These are phyloP conservation scores for Dichotomocladium elegans DNA, from an alignment of 371 early-diverging fungal species.

Conservation along the genomic window DNA sequence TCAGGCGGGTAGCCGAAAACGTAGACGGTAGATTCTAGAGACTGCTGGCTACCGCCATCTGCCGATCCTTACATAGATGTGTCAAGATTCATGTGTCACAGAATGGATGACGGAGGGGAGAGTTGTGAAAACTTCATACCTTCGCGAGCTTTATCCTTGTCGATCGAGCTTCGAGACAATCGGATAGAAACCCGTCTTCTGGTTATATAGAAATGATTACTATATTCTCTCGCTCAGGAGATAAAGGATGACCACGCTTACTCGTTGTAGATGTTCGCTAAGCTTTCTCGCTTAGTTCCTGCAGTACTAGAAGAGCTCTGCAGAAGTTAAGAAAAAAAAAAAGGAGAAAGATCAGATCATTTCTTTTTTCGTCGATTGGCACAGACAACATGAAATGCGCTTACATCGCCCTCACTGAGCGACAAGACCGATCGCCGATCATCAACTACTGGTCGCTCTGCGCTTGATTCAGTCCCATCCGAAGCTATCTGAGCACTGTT, in stretches of 20 bases:
- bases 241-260: neutral
- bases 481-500: too few species aligned
- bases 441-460: too few species aligned
- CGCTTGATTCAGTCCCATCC: too few species aligned
- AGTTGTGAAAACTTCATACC: neutral
- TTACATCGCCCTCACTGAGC: neutral
- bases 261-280: neutral
- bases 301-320: neutral
- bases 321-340: neutral
- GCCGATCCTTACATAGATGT: neutral
- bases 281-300: neutral
- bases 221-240: neutral
- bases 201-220: neutral
- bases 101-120: too few species aligned
- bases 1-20: slow-evolving; percentile 9
- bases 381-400: neutral
- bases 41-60: neutral
- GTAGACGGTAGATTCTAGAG: neutral
- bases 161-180: neutral
- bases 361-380: neutral
- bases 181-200: slow-evolving; percentile 5
- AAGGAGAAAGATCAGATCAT: neutral
- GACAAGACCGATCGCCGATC: neutral
- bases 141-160: neutral
- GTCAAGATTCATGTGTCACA: too few species aligned